phyloP scores from a whole-genome alignment of 192 early-diverging fungal species.

The Glomus cerebriforme region DNA sequence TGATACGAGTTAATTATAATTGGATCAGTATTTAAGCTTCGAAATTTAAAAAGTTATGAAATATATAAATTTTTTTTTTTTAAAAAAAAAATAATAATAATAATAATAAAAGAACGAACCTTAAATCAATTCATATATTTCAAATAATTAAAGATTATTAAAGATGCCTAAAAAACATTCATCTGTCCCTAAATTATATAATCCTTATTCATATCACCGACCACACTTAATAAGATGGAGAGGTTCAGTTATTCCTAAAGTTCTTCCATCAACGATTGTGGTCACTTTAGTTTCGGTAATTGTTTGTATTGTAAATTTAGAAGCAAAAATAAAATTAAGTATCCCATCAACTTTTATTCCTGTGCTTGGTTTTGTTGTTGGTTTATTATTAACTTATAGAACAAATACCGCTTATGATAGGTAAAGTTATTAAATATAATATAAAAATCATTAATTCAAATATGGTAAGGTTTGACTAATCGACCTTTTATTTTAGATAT shows the following conservation, averaged over 20 bases:
- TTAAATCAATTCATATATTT: too few relatives aligned
- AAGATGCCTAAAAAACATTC: background rate
- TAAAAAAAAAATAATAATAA: too few relatives aligned
- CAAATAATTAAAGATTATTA: background rate
- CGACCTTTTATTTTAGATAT: conserved; percentile 57
- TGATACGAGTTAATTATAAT: too few relatives aligned
- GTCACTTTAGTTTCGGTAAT: background rate
- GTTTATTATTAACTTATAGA: conserved; percentile 28
- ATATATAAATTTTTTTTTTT: too few relatives aligned
- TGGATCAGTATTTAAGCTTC: too few relatives aligned
- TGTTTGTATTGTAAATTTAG: background rate
- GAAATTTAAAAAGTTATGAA: too few relatives aligned
- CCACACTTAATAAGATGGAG: background rate
- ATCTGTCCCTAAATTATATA: background rate
- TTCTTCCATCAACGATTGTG: background rate
- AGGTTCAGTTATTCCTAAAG: conserved; percentile 4
- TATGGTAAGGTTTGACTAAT: background rate
- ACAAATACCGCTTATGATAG: conserved; percentile 34
- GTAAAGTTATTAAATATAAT: conserved; percentile 6
- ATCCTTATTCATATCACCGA: background rate
- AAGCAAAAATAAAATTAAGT: background rate
- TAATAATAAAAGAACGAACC: too few relatives aligned
- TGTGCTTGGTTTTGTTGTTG: conserved; percentile 30
- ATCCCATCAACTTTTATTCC: conserved; percentile 19
- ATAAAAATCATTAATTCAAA: background rate